Percentiles rank a stretch among this genome's conserved stretches.
Evolutionary conservation across 73 alveolate species (phyloP).

Genomic region (Paramecium caudatum): DNA sequence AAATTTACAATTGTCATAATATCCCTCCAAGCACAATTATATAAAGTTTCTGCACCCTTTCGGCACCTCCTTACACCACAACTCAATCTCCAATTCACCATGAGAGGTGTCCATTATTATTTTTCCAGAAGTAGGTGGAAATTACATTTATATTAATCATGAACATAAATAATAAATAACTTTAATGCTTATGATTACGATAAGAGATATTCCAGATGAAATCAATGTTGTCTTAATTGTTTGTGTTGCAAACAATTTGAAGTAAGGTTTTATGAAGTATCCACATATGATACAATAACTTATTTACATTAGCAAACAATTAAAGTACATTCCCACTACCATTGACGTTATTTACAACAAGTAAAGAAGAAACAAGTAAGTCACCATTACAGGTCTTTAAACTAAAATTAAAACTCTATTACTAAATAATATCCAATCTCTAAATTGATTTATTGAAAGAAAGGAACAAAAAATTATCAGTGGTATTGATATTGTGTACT

Average conservation of each 20-base stretch:
- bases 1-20: constrained; percentile 91
- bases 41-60: constrained; percentile 95
- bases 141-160: constrained; percentile 33
- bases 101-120: constrained; percentile 72
- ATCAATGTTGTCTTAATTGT: not conserved
- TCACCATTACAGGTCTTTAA: not conserved
- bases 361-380: constrained; percentile 16
- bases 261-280: not conserved
- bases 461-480: not conserved
- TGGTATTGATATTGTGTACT: not conserved
- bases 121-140: constrained; percentile 78
- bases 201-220: not conserved
- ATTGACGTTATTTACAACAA: no score
- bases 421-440: constrained; percentile 39
- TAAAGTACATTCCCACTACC: no score
- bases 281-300: constrained; percentile 6
- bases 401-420: not conserved
- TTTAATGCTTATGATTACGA: not conserved
- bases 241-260: not conserved
- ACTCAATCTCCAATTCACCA: constrained; percentile 91
- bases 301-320: not conserved
- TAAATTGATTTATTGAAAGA: not conserved
- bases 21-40: constrained; percentile 92
- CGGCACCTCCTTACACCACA: constrained; percentile 95
- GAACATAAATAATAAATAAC: not conserved